phyloP scores from a whole-genome alignment of 305 asterid genomes.

The Solanum aculeatissimum region DNA sequence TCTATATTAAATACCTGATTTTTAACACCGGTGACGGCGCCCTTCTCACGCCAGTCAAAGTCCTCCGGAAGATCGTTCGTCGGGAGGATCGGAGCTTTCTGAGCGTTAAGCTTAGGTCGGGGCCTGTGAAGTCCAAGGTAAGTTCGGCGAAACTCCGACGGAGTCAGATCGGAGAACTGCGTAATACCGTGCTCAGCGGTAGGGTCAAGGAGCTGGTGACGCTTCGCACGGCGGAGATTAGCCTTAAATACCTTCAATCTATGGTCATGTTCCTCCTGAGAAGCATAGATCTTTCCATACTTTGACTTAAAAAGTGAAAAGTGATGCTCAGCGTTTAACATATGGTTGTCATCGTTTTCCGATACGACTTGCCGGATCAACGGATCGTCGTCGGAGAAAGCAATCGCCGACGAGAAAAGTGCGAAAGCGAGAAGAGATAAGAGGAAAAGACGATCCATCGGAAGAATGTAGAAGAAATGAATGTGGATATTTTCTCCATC shows the following conservation, averaged over 20 bases:
- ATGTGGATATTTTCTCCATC: background rate
- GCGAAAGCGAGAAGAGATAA: slow-evolving; percentile 16
- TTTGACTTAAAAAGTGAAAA: slow-evolving; percentile 56
- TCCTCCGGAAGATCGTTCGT: slow-evolving; percentile 54
- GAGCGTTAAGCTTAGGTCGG: slow-evolving; percentile 44
- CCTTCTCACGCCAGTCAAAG: slow-evolving; percentile 83
- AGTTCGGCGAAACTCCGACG: slow-evolving; percentile 56
- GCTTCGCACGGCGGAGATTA: slow-evolving; percentile 69
- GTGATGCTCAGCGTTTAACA: slow-evolving; percentile 63
- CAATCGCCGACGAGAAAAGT: background rate
- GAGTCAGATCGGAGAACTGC: slow-evolving; percentile 69
- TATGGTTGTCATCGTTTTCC: slow-evolving; percentile 30
- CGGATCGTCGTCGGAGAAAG: slow-evolving; percentile 34
- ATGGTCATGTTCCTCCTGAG: slow-evolving; percentile 69
- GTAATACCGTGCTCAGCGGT: slow-evolving; percentile 82
- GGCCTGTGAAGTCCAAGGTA: slow-evolving; percentile 45
- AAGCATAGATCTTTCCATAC: slow-evolving; percentile 49
- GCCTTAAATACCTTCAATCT: slow-evolving; percentile 68
- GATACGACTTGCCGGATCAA: slow-evolving; percentile 75
- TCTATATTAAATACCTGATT: slow-evolving; percentile 39
- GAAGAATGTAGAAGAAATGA: background rate
- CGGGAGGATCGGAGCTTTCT: slow-evolving; percentile 67
- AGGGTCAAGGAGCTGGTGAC: slow-evolving; percentile 71
- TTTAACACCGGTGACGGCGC: slow-evolving; percentile 73
- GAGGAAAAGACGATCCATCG: slow-evolving; percentile 40